Base-by-base conservation (phyloP, 2,329 filamentous ascomycete genomes). In the Epichloe sibirici region DNA sequence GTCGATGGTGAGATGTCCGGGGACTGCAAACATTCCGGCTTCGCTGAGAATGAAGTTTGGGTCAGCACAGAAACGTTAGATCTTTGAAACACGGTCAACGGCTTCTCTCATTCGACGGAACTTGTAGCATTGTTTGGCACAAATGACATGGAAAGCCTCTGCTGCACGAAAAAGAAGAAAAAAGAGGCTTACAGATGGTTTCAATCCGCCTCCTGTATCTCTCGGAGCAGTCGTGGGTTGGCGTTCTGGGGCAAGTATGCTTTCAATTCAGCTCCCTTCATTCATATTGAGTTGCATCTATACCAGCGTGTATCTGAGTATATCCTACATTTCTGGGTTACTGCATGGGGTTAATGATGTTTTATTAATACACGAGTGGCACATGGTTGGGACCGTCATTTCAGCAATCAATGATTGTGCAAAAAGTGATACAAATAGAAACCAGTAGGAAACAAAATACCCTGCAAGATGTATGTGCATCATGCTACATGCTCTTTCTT, bases 11-110 rank as follows among this genome's bases (percentile, higher is more conserved):
- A 21, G 7, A 51, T 56, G 5, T 49, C 58, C 13, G 54, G 54
- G 25, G 59, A 60, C 15, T 55, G 50, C 35, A 67, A 66, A 48
- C 61, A 65, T 21, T 39, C 59, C 13, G 48, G 40, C 17, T 58
- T 55, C 21, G 40, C 39, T 17, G 53, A 55, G 17, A 53, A 44
- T 9, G 53, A 55, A 28, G 53, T 55, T 17, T 55, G 53, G 53
- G 34, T 42, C 23, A 51, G 51, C 34, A 45, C 47, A 12, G 53
- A 55, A 28, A 31, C 47, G n/a, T 34, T 55, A 35, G 45, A 53
- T 21, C 28, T 55, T n/a, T 55, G 48, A 51, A 40, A 21, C n/a
- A 21, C 38, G 6, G 4, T 38, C 13, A 34, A 53, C 21, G 40
- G 17, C 31, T n/a, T 45, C 28, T 17, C 35, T 12, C 11, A 23